Conservation (phyloP, 495 filamentous ascomycete species). For the Aspergillus saccharolyticus region DNA sequence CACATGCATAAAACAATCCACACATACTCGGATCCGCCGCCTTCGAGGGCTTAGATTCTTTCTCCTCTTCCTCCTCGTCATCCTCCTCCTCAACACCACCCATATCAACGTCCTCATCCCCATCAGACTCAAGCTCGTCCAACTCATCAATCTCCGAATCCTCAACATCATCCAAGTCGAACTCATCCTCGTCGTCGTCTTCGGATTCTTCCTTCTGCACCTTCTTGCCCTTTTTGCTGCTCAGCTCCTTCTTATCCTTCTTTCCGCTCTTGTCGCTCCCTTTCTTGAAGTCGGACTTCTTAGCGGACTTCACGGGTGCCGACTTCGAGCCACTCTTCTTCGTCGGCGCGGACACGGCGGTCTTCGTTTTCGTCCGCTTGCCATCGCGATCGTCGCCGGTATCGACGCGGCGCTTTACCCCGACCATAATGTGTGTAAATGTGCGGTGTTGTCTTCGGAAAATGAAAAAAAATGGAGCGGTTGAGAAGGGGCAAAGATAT, state of each 20-base stretch:
- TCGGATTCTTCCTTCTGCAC: conserved; percentile 27
- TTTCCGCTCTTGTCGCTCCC: conserved; percentile 19
- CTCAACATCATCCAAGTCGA: conserved; percentile 41
- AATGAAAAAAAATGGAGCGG: neutral
- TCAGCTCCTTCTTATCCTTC: conserved; percentile 33
- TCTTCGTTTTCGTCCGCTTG: conserved; percentile 44
- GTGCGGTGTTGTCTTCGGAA: conserved; percentile 1
- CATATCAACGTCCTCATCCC: conserved; percentile 36
- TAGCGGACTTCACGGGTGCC: conserved; percentile 30
- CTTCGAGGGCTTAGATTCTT: conserved; percentile 16
- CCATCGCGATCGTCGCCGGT: conserved; percentile 42
- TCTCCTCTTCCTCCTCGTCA: conserved; percentile 26
- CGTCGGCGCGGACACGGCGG: conserved; percentile 22
- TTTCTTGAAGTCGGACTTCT: conserved; percentile 24
- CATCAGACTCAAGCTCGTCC: conserved; percentile 19
- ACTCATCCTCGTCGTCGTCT: conserved; percentile 38
- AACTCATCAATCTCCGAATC: conserved; percentile 35
- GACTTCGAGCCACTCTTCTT: conserved; percentile 30
- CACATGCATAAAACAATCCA: conserved; percentile 3
- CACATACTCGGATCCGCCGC: conserved; percentile 24
- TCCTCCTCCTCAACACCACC: conserved; percentile 27
- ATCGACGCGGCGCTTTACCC: conserved; percentile 42
- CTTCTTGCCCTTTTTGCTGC: conserved; percentile 32
- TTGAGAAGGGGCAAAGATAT: neutral
- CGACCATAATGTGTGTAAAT: conserved; percentile 31